Conservation (phyloP, 495 filamentous ascomycete genomes). For the Penicillium bialowiezense region DNA sequence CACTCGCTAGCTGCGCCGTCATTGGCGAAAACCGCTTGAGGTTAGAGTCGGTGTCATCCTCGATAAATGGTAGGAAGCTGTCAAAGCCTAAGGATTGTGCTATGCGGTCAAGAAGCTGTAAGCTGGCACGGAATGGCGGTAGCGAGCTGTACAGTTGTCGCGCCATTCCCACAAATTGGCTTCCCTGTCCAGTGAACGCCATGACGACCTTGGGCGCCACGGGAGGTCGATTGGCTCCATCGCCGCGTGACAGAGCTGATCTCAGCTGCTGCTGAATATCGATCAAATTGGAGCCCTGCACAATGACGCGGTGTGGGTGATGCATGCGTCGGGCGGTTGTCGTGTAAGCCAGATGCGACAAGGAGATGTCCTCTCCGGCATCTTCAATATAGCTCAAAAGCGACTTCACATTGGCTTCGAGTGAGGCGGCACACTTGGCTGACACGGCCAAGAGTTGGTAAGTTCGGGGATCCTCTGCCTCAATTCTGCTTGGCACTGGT, state of each 20-base stretch:
- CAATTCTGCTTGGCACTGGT: slow-evolving; percentile 1
- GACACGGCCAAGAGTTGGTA: slow-evolving; percentile 23
- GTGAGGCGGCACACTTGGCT: slow-evolving; percentile 26
- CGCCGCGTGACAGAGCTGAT: not conserved
- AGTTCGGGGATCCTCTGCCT: slow-evolving; percentile 5
- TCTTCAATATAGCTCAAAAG: slow-evolving; percentile 46
- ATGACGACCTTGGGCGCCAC: slow-evolving; percentile 45
- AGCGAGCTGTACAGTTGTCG: slow-evolving; percentile 25
- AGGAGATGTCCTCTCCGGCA: slow-evolving; percentile 35
- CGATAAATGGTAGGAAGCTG: slow-evolving; percentile 15
- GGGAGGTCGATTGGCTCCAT: not conserved
- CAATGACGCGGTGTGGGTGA: slow-evolving; percentile 28
- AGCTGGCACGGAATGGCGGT: slow-evolving; percentile 22
- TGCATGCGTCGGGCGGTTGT: slow-evolving; percentile 71
- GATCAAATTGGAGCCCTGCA: not conserved
- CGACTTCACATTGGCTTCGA: slow-evolving; percentile 28
- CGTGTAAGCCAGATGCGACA: slow-evolving; percentile 65
- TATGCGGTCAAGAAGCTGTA: slow-evolving; percentile 29
- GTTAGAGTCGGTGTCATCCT: slow-evolving; percentile 5
- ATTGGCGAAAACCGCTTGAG: not conserved
- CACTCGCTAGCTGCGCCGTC: slow-evolving; percentile 61
- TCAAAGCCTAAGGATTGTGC: slow-evolving; percentile 31
- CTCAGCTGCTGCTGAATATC: slow-evolving; percentile 28
- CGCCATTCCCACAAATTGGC: slow-evolving; percentile 47
- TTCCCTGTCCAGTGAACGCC: slow-evolving; percentile 69